Base-by-base conservation (phyloP, 1,284 basidiomycete genomes). In the Schizopora paradoxa region DNA sequence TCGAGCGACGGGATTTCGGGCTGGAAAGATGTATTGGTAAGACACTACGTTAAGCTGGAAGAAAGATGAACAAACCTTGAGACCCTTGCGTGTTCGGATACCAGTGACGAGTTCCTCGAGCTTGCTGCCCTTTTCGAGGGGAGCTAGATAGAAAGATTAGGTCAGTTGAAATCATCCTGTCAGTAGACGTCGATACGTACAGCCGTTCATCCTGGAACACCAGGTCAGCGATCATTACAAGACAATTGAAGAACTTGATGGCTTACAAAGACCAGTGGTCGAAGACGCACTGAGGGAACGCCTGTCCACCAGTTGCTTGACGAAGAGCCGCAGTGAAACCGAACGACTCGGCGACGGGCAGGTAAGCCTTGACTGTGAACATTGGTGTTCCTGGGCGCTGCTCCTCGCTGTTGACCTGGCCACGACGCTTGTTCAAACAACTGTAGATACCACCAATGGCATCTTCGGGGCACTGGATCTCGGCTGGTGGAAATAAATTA, bases 321-420 rank as follows among this genome's bases (percentile, higher is more conserved):
- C 96, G 89, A 47, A 99, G 82, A 58, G 91, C 94, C 60, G 87
- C 92, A 70, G 95, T 98, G 86, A 99, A 99, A 59, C 96, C 95
- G 75, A 99, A 99, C 14, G 95, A 98, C 73, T 98, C 95, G 68
- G 77, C 74, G 69, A 98, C 93, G 63, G 95, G 95, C 44, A 98
- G 77, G 78, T 94, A 96, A 27, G 94, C 94, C 83, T 98, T 99
- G 72, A 99, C 90, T 48, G 91, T 99, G 82, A 95, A 97, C 93
- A 99, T 98, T 53, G 96, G 96, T 19, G 96, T 99, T 74, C 96
- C 95, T 6, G 86, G 75, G 62, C 95, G 78, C 72, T 98, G 95
- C 73, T 99, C 95, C 71, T 99, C 91, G 58, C 85, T 89, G 81
- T 95, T 94, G 57, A 99, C 96, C 67, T 96, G 92, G 53, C 95